Conservation (phyloP, 495 filamentous ascomycete species). For the Neurospora tetraspora region DNA sequence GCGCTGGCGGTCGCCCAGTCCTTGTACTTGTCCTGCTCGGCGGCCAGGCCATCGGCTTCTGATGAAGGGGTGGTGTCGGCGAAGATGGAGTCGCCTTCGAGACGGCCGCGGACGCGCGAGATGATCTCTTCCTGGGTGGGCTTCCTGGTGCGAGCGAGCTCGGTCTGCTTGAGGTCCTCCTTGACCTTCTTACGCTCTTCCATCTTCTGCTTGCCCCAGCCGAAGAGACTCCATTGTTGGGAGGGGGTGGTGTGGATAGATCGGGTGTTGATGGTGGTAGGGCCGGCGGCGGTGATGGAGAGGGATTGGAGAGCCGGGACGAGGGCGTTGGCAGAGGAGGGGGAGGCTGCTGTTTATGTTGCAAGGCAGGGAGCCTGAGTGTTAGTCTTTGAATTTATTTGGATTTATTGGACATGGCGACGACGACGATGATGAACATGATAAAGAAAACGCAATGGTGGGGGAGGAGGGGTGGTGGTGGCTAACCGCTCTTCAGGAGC, state of each 20-base stretch:
- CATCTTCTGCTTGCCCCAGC: neutral
- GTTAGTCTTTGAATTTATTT: neutral
- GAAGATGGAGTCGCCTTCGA: conserved; percentile 49
- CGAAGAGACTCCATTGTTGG: conserved; percentile 14
- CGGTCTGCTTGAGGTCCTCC: conserved; percentile 4
- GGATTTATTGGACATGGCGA: neutral
- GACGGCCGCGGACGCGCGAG: conserved; percentile 17
- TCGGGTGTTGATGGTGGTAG: conserved; percentile 9
- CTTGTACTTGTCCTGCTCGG: conserved; percentile 1
- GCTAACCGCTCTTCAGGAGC: conserved; percentile 29
- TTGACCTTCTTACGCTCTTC: neutral
- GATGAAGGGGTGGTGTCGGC: neutral
- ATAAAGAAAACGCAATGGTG: neutral
- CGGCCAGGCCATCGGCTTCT: conserved; percentile 31
- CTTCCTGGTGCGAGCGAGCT: conserved; percentile 19
- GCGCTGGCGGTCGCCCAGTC: conserved; percentile 5
- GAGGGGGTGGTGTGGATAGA: conserved; percentile 23
- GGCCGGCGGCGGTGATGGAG: conserved; percentile 7
- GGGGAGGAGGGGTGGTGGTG: conserved; percentile 2
- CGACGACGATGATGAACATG: neutral
- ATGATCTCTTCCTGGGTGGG: conserved; percentile 5
- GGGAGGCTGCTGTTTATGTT: conserved; percentile 6
- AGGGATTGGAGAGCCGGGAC: conserved; percentile 17
- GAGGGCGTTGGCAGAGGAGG: conserved; percentile 8
- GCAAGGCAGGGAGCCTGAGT: neutral